Base-by-base conservation (phyloP, 1,284 basidiomycete genomes). In the Malassezia obtusa region DNA sequence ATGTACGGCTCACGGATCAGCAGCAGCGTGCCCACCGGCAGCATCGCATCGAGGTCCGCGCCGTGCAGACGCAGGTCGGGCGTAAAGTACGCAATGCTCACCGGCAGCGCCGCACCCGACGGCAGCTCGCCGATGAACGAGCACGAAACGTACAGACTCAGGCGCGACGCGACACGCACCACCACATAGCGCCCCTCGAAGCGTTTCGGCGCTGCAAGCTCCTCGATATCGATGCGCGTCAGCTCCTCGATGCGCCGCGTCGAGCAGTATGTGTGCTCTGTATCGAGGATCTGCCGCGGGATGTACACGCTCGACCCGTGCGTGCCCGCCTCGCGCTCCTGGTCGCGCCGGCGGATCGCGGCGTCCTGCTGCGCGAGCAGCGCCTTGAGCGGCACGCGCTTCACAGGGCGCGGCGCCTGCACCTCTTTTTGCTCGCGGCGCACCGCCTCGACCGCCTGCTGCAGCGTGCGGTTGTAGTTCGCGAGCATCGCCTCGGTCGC, bases 1-100 rank as follows among this genome's bases (percentile, higher is more conserved):
- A 73, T 22, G 26, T 57, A 73, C 10, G 71, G 71, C 45, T 73
- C 69, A 10, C 61, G 58, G 48, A 73, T 63, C n/a, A 65, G 61
- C 11, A 72, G 45, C 1, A 63, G 14, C 0, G 68, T 72, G 4
- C 71, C 71, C 0, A 60, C 25, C 1, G 71, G 71, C 2, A 73
- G 59, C 28, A 52, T 43, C 2, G 52, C 45, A 25, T 67, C 61
- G 0, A 68, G 54, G 11, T 57, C 47, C 14, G 48, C n/a, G 7
- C 49, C 58, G 14, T 57, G 50, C 11, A 64, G 56, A 22, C 49
- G 57, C 10, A 71, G 52, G 38, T 67, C 49, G 35, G 59, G 58
- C 26, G 68, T 69, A 35, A 71, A 70, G 50, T 73, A 67, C 14
- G 62, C 60, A 32, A 73, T 59, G 39, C 60, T 62, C 41, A 72